Base-by-base conservation (phyloP, 2,329 filamentous ascomycete genomes). In the Nigrograna mackinnonii region DNA sequence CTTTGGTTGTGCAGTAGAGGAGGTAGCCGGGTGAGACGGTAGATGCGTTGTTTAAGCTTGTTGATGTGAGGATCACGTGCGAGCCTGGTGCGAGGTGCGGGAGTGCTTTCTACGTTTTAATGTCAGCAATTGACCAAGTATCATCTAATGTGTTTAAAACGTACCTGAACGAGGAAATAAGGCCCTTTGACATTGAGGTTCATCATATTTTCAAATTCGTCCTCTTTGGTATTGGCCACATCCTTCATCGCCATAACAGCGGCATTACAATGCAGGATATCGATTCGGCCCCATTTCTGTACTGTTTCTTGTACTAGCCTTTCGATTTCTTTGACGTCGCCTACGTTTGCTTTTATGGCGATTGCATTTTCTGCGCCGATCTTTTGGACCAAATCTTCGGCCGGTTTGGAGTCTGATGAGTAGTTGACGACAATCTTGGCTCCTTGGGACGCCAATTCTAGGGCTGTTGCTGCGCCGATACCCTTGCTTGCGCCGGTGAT, bases 181-280 rank as follows among this genome's bases (percentile, higher is more conserved):
- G 59, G 55, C 3, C 58, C 57, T 22, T 55, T 58, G 24, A 55
- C 55, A 50, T 87, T 87, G 44, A 87, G 78, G 31, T 75, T 74
- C 61, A 86, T 81, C 22, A 83, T 79, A 28, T 75, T 70, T 48
- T 86, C 80, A 42, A 83, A 87, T 18, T 86, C 83, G 3, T 69
- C 70, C 38, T 85, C 81, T 0, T 77, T 81, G 1, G 86, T 84
- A 2, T 82, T 72, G 1, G 82, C 83, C 1, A 82, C 73, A 67
- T 54, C 55, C 18, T 44, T 51, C 35, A 76, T 74, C 35, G 79
- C 70, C 0, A 72, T 75, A 11, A 72, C 67, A 2, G 78, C 82
- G 5, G 83, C 79, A 37, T 82, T 83, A 46, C 80, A 79, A 9
- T 84, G 54, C 2, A 83, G 58, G 19, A 83, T 76, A 48, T 83